These are phyloP conservation scores for Phyllosticta capitalensis DNA, from an alignment of 2,329 filamentous ascomycete species.

Conservation along the genomic window DNA sequence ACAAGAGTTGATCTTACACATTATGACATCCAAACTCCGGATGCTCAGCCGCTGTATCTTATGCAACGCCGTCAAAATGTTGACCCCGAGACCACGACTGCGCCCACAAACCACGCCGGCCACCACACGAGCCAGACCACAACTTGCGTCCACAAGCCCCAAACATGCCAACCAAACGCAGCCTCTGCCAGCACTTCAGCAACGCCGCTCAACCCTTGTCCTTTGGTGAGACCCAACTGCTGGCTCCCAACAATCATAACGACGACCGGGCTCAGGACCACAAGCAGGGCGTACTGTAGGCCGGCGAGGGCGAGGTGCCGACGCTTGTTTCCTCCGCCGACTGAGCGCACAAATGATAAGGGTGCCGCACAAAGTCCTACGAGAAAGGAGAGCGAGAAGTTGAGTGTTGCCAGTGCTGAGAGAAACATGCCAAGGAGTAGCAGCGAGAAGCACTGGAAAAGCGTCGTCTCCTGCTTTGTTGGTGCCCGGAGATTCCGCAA, in stretches of 20 bases:
- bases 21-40: background rate
- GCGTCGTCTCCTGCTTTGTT: constrained; percentile 59
- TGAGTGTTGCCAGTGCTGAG: constrained; percentile 85
- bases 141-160: constrained; percentile 80
- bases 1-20: background rate
- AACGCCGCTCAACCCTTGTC: constrained; percentile 24
- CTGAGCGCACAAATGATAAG: constrained; percentile 58
- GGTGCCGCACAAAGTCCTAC: constrained; percentile 71
- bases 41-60: background rate
- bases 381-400: constrained; percentile 84
- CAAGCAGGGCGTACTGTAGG: constrained; percentile 17
- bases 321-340: background rate
- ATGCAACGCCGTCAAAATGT: background rate
- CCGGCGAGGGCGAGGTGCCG: constrained; percentile 12
- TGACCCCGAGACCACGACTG: constrained; percentile 18
- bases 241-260: constrained; percentile 21
- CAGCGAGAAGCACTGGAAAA: constrained; percentile 87
- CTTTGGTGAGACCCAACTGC: constrained; percentile 23
- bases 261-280: constrained; percentile 24
- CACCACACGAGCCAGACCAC: constrained; percentile 95
- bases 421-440: constrained; percentile 85
- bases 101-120: constrained; percentile 72
- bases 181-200: constrained; percentile 56
- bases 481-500: constrained; percentile 41
- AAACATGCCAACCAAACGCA: constrained; percentile 80